Conservation (phyloP, 2,329 filamentous ascomycete genomes). For the Bipolaris zeicola region DNA sequence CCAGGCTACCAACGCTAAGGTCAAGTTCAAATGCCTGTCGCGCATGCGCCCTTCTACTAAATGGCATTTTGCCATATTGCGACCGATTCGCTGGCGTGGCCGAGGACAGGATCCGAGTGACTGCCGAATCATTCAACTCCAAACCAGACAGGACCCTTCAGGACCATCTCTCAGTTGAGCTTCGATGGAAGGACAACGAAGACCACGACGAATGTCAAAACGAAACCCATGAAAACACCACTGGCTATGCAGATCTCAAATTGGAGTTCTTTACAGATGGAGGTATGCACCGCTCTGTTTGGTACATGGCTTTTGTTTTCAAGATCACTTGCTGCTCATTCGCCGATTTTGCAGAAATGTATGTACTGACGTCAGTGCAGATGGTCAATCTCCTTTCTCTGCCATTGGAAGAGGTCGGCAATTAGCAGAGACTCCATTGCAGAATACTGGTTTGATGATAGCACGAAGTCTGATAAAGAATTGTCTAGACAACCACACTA, state of each 20-base stretch:
- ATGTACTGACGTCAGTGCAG: constrained; percentile 29
- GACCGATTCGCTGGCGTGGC: constrained; percentile 32
- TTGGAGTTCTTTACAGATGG: constrained; percentile 45
- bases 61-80: constrained; percentile 43
- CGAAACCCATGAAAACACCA: constrained; percentile 27
- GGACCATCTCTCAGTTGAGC: constrained; percentile 43
- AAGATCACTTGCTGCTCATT: constrained; percentile 8
- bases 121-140: constrained; percentile 35
- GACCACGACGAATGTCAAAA: constrained; percentile 25
- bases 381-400: constrained; percentile 42
- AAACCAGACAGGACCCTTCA: constrained; percentile 24
- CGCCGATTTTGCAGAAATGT: constrained; percentile 2
- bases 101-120: constrained; percentile 34
- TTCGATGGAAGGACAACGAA: constrained; percentile 36
- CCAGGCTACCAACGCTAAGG: constrained; percentile 37
- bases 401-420: constrained; percentile 43
- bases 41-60: constrained; percentile 41
- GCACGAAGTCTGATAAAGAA: constrained; percentile 35
- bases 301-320: neutral
- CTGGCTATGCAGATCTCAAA: constrained; percentile 42
- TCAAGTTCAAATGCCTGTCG: constrained; percentile 38
- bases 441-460: constrained; percentile 34
- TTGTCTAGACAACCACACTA: constrained; percentile 40
- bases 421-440: constrained; percentile 37
- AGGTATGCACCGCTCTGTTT: constrained; percentile 30